Evolutionary conservation across 2,329 filamentous ascomycete species (phyloP), one percentile per base, ranked within the genome.

Genomic region (Colletotrichum aenigma): DNA sequence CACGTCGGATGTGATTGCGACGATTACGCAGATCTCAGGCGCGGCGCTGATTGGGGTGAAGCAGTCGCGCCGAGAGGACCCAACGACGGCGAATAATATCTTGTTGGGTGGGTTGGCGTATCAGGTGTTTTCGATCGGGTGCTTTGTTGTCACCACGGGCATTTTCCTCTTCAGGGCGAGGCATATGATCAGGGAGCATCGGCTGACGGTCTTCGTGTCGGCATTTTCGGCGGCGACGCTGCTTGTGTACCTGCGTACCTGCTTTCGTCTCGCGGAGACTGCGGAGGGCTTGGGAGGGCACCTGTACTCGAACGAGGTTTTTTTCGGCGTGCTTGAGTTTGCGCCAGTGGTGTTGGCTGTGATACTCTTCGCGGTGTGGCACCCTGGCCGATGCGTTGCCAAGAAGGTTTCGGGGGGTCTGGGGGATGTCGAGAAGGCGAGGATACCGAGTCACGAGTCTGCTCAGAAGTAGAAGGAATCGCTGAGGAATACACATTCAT

Each of bases 231-330:
- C 84, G 1, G 88, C 88, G 1, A 88, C 88, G 1, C 62, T 90
- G 12, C 81, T 89, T 24, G 83, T 91, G 3, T 90, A 89, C 76
- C 77, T 91, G n/a, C 82, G 89, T 66, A 91, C 89, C 1, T 86
- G 84, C 66, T 91, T 91, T 75, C 81, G 90, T 58, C 81, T 91
- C n/a, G 87, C 88, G 2, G 89, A 91, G 81, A 91, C 89, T 1
- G 85, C 87, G 0, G 81, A 91, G 77, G 89, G 89, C 0, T 78
- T 91, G 4, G 83, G 83, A 62, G 84, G 86, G 0, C 80, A 84
- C 52, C 79, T 91, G 13, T 87, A 85, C 64, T 87, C 85, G 2
- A 85, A 89, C 79, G 89, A 91, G 81, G 86, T 85, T 2, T 91
- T 84, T 78, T 91, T 91, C 82, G 88, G 87, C 2, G 87, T 84